Base-by-base conservation (phyloP, 805 yeast species). In the Candida hungchunana region DNA sequence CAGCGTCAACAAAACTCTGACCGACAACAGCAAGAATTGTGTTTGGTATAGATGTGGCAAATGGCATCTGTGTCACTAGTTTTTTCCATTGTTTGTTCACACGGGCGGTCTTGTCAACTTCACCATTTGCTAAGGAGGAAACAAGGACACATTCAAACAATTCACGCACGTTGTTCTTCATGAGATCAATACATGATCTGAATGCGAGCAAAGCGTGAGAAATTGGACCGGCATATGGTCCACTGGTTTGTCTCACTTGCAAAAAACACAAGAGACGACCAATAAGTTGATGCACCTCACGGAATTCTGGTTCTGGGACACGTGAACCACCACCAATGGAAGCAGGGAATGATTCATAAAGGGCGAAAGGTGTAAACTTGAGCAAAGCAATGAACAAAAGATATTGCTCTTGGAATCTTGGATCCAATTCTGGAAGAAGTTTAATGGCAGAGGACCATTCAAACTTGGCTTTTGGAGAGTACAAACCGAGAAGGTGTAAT, bases 171-270 rank as follows among this genome's bases (percentile, higher is more conserved):
- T 67, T 68, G 16, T 58, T 60, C 20, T 69, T 69, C 31, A 82
- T 56, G 31, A 71, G 71, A 36, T 76, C 69, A 31, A 82, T 55
- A 37, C 77, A 75, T 14, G 87, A 79, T 51, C 88, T 71, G 55
- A 81, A 82, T 29, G 76, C 72, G 32, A 84, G 63, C 23, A 85
- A 63, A 25, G 75, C 71, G 46, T 80, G 73, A 13, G 86, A 82
- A 22, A 86, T 66, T 11, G 87, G 88, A 2, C 89, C 89, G 29
- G 72, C 71, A 59, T 75, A 79, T 32, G 71, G 74, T 26, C 65
- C 65, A 18, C 75, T 75, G 50, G 62, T 66, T 29, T 79, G 79
- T 5, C 69, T 64, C 4, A 69, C 51, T 14, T 67, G 60, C 25
- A 75, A 59, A 5, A 77, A 56, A 4, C 72, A 57, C 12, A 74